phyloP scores from a whole-genome alignment of 1,284 basidiomycete species.

The Ustilago curta region DNA sequence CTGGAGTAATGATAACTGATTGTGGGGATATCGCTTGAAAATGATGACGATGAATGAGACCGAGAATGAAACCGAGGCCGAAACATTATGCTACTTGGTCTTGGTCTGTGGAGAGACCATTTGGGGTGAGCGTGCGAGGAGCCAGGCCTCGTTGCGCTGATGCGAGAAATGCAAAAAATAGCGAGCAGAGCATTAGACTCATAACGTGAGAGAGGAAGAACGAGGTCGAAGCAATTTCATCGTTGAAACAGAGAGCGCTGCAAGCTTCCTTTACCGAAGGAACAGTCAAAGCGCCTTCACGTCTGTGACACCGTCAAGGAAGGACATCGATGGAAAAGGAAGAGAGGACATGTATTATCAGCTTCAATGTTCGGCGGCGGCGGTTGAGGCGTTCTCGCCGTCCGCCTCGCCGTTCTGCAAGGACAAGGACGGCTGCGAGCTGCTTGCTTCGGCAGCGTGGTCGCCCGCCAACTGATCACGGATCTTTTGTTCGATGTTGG shows the following conservation, averaged over 20 bases:
- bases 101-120: conserved; percentile 21
- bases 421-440: conserved; percentile 4
- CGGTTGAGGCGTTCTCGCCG: conserved; percentile 1
- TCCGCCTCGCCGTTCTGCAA: conserved; percentile 1
- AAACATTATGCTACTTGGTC: conserved; percentile 9
- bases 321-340: neutral
- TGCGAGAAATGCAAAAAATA: neutral
- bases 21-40: conserved; percentile 12
- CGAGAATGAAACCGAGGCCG: neutral
- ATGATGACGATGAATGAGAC: conserved; percentile 14
- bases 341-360: no score
- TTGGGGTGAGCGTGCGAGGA: conserved; percentile 7
- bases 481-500: conserved; percentile 47
- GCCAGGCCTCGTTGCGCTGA: neutral
- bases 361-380: conserved; percentile 8
- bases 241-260: no score
- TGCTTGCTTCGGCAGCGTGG: conserved; percentile 1
- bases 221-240: neutral
- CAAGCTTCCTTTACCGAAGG: neutral
- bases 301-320: no score
- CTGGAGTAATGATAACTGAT: conserved; percentile 2
- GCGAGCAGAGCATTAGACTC: neutral
- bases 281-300: no score
- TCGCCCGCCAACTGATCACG: conserved; percentile 9
- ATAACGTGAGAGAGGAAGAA: neutral